Conservation (phyloP, 139 green algal species). For the Coelastrella sp. region DNA sequence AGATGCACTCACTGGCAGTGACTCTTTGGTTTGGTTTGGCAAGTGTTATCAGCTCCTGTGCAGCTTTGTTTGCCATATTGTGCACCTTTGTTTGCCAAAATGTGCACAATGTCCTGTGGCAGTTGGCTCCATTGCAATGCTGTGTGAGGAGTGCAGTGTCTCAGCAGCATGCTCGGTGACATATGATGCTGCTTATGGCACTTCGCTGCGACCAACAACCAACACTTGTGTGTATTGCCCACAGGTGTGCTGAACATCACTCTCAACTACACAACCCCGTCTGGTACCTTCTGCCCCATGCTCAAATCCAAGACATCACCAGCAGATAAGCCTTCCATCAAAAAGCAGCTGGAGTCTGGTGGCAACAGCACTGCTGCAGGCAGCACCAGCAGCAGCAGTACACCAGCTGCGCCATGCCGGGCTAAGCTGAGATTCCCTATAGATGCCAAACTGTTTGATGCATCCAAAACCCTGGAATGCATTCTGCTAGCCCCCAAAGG, state of each 20-base stretch:
- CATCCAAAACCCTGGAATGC: not conserved
- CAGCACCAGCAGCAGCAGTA: not conserved
- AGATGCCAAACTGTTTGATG: not conserved
- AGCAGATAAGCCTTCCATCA: not conserved
- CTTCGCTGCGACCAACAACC: too few species aligned
- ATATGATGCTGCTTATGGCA: too few species aligned
- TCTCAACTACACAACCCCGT: slow-evolving; percentile 24
- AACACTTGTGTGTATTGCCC: too few species aligned
- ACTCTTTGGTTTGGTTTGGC: too few species aligned
- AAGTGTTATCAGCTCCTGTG: too few species aligned
- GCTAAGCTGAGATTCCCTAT: not conserved
- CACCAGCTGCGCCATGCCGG: not conserved
- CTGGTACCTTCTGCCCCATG: not conserved
- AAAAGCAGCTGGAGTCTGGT: not conserved
- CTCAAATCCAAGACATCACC: not conserved
- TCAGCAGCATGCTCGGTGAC: too few species aligned
- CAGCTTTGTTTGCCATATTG: too few species aligned
- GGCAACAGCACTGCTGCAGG: not conserved
- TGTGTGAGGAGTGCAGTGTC: too few species aligned
- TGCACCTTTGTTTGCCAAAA: too few species aligned
- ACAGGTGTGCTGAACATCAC: slow-evolving; percentile 32
- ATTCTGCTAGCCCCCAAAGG: not conserved
- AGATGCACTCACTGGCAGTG: too few species aligned
- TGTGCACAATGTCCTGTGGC: too few species aligned
- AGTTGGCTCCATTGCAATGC: too few species aligned